phyloP scores from a whole-genome alignment of 2,329 filamentous ascomycete species.

The Talaromyces sp. region DNA sequence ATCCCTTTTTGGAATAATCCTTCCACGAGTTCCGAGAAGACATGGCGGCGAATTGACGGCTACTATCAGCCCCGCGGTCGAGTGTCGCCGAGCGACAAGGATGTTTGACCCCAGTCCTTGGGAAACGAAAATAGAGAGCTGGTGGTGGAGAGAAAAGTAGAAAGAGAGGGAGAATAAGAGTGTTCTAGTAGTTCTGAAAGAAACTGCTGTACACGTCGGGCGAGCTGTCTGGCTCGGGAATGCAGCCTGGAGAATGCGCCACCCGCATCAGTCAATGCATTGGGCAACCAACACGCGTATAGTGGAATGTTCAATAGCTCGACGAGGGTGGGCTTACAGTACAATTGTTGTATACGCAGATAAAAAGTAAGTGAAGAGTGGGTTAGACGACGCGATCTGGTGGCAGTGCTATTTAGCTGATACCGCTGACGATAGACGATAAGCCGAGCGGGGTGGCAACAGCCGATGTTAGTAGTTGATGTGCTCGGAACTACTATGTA shows the following conservation, averaged over 20 bases:
- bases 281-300: not conserved
- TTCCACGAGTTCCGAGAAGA: slow-evolving; percentile 50
- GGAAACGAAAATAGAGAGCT: not conserved
- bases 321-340: slow-evolving; percentile 3
- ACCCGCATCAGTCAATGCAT: slow-evolving; percentile 4
- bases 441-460: not conserved
- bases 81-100: slow-evolving; percentile 9
- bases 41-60: slow-evolving; percentile 20
- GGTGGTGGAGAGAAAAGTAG: not conserved
- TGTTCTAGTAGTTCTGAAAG: not conserved
- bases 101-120: not conserved
- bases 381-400: not conserved
- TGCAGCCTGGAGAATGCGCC: slow-evolving; percentile 10
- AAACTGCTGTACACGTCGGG: not conserved
- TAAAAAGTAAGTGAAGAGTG: not conserved
- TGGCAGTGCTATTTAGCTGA: not conserved
- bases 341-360: not conserved
- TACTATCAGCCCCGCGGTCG: not conserved
- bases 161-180: not conserved
- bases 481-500: too few species aligned
- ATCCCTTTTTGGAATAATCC: slow-evolving; percentile 39
- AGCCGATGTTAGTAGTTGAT: not conserved
- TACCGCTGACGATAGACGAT: not conserved
- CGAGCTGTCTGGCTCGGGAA: slow-evolving; percentile 1
- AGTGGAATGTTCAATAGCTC: not conserved